These are phyloP conservation scores for Candida peoriensis DNA, from an alignment of 805 yeast species.

Conservation along the genomic window DNA sequence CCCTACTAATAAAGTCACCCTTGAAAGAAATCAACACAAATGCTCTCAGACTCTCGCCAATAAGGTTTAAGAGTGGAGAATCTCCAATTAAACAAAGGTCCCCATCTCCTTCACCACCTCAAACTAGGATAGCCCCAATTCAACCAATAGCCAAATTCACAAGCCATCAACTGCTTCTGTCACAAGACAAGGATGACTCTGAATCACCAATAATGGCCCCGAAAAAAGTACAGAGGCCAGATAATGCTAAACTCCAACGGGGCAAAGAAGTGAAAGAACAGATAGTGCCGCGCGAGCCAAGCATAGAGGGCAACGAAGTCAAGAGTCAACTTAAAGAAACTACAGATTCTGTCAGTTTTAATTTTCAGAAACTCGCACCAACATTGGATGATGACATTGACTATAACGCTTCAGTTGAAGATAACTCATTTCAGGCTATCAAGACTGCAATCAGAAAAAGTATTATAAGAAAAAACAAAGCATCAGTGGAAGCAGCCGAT, in stretches of 20 bases:
- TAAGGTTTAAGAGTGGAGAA: conserved; percentile 10
- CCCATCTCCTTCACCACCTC: conserved; percentile 2
- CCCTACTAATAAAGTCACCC: conserved; percentile 17
- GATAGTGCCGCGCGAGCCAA: too few species aligned
- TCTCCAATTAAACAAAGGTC: conserved; percentile 4
- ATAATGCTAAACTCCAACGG: too few species aligned
- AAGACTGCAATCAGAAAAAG: conserved; percentile 42
- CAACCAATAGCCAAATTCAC: background rate
- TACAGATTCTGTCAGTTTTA: background rate
- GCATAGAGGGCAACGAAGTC: too few species aligned
- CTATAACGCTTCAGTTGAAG: conserved; percentile 26
- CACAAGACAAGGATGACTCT: too few species aligned
- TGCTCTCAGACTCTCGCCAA: conserved; percentile 18
- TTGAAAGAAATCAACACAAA: conserved; percentile 15
- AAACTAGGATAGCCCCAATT: background rate
- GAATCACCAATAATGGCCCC: too few species aligned
- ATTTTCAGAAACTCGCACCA: background rate
- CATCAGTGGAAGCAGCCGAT: conserved; percentile 6
- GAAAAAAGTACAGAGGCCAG: too few species aligned
- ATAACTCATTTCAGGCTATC: conserved; percentile 41
- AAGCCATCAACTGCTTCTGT: too few species aligned
- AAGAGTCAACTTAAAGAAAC: background rate
- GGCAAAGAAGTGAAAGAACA: too few species aligned
- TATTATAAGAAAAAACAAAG: conserved; percentile 30
- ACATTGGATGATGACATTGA: conserved; percentile 6